phyloP scores from a whole-genome alignment of 148 eudicot genomes.

The Arbutus unedo region DNA sequence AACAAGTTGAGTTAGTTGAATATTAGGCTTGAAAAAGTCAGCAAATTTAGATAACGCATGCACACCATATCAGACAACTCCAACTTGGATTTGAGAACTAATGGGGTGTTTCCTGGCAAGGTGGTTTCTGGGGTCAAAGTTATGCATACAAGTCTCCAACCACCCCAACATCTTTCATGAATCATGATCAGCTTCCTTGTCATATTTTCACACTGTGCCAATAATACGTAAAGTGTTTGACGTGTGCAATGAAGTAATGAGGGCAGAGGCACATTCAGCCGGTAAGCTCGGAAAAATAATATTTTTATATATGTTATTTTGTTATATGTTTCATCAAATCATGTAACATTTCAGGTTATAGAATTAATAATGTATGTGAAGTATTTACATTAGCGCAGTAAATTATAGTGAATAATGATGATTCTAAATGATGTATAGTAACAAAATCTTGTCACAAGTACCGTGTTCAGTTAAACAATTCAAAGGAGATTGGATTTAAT shows the following conservation, averaged over 20 bases:
- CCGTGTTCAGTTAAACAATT: too few species aligned
- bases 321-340: too few species aligned
- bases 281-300: too few species aligned
- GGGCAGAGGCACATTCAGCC: too few species aligned
- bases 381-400: too few species aligned
- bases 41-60: background rate
- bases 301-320: too few species aligned
- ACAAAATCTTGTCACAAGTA: too few species aligned
- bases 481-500: too few species aligned
- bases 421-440: too few species aligned
- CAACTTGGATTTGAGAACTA: background rate
- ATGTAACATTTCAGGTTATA: too few species aligned
- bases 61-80: background rate
- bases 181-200: constrained; percentile 4
- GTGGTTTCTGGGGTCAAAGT: background rate
- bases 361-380: too few species aligned
- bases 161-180: background rate
- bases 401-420: too few species aligned
- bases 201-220: background rate
- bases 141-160: background rate
- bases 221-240: background rate
- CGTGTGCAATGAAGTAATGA: background rate
- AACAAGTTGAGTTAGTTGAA: background rate
- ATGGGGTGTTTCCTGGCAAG: background rate
- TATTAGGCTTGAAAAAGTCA: background rate